phyloP scores from a whole-genome alignment of 768 basidiomycete species.

The Pulveroboletus sp. region DNA sequence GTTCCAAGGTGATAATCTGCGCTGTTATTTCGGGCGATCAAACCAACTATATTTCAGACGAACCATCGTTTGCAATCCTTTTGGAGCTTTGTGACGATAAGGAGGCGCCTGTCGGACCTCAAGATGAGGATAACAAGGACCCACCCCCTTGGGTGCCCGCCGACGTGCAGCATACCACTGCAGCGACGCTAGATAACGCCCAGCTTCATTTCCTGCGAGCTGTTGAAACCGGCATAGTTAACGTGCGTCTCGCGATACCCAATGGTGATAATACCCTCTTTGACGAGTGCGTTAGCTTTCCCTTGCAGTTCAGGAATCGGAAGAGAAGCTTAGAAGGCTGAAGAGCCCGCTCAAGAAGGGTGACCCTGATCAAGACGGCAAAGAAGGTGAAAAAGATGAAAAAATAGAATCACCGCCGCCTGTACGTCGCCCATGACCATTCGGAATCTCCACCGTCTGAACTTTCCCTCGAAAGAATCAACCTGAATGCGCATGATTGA shows the following conservation, averaged over 20 bases:
- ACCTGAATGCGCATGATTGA: constrained; percentile 5
- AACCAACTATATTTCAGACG: constrained; percentile 40
- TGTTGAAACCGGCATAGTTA: constrained; percentile 82
- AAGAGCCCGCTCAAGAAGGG: constrained; percentile 3
- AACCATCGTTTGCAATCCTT: constrained; percentile 79
- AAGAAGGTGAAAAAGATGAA: constrained; percentile 11
- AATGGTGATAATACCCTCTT: neutral
- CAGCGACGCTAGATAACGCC: constrained; percentile 59
- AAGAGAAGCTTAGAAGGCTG: constrained; percentile 50
- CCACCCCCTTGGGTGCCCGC: constrained; percentile 83
- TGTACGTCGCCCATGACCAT: neutral
- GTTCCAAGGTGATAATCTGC: constrained; percentile 43
- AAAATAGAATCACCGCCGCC: neutral
- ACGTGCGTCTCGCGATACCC: constrained; percentile 42
- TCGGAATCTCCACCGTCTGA: neutral
- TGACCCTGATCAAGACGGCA: constrained; percentile 7
- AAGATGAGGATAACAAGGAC: constrained; percentile 50
- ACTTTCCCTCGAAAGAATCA: neutral
- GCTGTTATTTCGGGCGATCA: neutral
- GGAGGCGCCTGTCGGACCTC: constrained; percentile 46
- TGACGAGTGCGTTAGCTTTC: constrained; percentile 49
- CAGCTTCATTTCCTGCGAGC: constrained; percentile 75
- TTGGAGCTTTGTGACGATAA: constrained; percentile 73
- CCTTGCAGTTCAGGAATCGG: constrained; percentile 77
- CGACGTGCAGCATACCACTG: constrained; percentile 63